Evolutionary conservation across 2,329 filamentous ascomycete species (phyloP).

Genomic region (Bretziella fagacearum): DNA sequence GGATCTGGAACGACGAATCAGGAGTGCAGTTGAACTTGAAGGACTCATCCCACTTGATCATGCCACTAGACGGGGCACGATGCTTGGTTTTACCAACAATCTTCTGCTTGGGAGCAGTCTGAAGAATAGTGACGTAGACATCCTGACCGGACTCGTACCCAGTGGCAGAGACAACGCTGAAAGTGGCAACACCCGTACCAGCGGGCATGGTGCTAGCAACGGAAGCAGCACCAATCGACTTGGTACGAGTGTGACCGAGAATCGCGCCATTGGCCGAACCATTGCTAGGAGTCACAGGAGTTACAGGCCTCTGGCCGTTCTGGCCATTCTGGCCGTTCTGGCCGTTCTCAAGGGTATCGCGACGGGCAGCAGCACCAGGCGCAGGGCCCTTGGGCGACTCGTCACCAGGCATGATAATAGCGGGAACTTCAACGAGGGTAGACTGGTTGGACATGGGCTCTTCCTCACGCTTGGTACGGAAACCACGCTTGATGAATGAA

Average conservation of each 20-base stretch:
- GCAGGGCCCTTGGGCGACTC: constrained; percentile 16
- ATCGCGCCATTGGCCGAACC: constrained; percentile 19
- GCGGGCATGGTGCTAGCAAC: constrained; percentile 45
- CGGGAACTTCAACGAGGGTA: constrained; percentile 27
- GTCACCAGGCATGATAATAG: constrained; percentile 19
- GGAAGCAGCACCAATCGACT: constrained; percentile 48
- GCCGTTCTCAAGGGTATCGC: constrained; percentile 18
- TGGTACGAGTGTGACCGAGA: constrained; percentile 32
- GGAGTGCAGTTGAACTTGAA: constrained; percentile 65
- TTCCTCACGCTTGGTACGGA: constrained; percentile 55
- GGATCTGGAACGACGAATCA: constrained; percentile 71
- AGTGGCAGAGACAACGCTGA: constrained; percentile 62
- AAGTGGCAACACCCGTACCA: constrained; percentile 57
- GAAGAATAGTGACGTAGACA: constrained; percentile 58
- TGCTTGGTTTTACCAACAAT: constrained; percentile 85
- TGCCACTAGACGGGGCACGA: constrained; percentile 52
- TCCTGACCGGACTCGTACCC: constrained; percentile 64
- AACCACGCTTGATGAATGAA: constrained; percentile 73
- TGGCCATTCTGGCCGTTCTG: constrained; percentile 14
- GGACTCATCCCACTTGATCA: constrained; percentile 56
- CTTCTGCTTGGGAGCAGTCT: constrained; percentile 53
- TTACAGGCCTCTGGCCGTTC: too few relatives aligned
- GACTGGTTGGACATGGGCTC: constrained; percentile 28
- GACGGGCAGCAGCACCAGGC: constrained; percentile 19
- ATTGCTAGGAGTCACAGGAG: constrained; percentile 11